These are phyloP conservation scores for Penicillium cinerascens DNA, from an alignment of 495 filamentous ascomycete species.

Conservation along the genomic window DNA sequence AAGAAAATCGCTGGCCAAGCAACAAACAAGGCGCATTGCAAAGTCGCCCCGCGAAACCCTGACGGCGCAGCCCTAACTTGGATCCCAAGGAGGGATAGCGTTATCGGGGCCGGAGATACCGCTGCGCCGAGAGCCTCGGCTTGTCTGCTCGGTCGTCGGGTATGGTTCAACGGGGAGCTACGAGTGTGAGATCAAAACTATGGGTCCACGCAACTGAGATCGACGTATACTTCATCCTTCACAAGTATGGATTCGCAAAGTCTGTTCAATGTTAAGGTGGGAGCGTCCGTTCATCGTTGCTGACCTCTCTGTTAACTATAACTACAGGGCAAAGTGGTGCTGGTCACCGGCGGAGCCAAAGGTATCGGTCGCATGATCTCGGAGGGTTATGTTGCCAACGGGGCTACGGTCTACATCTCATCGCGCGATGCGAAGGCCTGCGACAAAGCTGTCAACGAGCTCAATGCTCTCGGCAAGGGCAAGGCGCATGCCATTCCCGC, in stretches of 20 bases:
- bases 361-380: constrained; percentile 80
- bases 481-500: constrained; percentile 62
- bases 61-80: constrained; percentile 24
- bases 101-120: constrained; percentile 4
- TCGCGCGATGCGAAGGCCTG: constrained; percentile 65
- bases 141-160: constrained; percentile 21
- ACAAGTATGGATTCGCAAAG: constrained; percentile 50
- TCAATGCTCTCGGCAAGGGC: constrained; percentile 61
- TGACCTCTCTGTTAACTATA: constrained; percentile 1
- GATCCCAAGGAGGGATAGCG: constrained; percentile 23
- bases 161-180: constrained; percentile 19
- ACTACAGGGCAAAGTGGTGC: constrained; percentile 66
- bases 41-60: constrained; percentile 35
- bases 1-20: background rate
- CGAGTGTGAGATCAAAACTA: constrained; percentile 10
- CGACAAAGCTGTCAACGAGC: constrained; percentile 53
- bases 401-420: constrained; percentile 80
- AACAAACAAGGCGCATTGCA: constrained; percentile 6
- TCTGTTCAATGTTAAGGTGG: constrained; percentile 59
- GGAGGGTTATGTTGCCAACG: constrained; percentile 72
- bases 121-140: constrained; percentile 20
- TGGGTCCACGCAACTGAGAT: background rate
- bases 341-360: constrained; percentile 68
- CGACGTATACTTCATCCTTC: background rate
- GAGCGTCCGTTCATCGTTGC: background rate